These are phyloP conservation scores for Rosellinia necatrix DNA, from an alignment of 2,329 filamentous ascomycete species.

Conservation along the genomic window DNA sequence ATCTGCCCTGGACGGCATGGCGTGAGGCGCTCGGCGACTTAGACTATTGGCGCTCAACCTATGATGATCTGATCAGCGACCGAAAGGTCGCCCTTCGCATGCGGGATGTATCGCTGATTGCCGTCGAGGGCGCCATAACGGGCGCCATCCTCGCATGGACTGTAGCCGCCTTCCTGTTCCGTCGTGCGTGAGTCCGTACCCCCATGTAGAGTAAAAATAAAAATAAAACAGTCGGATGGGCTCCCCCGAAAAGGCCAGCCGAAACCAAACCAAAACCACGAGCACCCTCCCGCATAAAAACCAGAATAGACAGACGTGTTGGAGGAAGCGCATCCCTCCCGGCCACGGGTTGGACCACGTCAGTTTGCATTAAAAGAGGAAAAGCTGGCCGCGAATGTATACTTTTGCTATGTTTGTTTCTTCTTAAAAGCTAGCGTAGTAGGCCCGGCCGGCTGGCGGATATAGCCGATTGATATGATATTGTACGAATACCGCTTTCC, in stretches of 20 bases:
- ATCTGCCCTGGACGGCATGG: conserved; percentile 42
- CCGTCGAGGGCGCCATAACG: conserved; percentile 67
- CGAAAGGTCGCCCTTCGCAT: conserved; percentile 66
- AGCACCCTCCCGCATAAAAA: no score
- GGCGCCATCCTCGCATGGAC: conserved; percentile 66
- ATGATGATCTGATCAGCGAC: conserved; percentile 68
- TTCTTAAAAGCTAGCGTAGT: no score
- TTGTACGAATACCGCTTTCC: no score
- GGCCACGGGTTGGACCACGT: no score
- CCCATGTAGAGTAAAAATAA: conserved; percentile 9
- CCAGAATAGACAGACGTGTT: no score
- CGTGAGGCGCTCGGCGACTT: conserved; percentile 49
- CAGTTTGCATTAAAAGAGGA: no score
- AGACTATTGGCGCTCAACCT: conserved; percentile 52
- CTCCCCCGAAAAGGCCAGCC: no score
- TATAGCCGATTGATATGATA: no score
- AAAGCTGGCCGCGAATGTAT: no score
- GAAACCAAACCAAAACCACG: background rate
- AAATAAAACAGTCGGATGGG: background rate
- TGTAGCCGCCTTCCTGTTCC: conserved; percentile 48
- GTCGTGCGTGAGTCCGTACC: conserved; percentile 21
- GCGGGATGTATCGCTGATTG: conserved; percentile 71
- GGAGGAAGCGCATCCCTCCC: no score
- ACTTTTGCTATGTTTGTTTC: no score
- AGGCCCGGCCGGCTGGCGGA: no score